Evolutionary conservation across 202 grass and related monocot genomes (phyloP).

Genomic region (Carex arenaria): DNA sequence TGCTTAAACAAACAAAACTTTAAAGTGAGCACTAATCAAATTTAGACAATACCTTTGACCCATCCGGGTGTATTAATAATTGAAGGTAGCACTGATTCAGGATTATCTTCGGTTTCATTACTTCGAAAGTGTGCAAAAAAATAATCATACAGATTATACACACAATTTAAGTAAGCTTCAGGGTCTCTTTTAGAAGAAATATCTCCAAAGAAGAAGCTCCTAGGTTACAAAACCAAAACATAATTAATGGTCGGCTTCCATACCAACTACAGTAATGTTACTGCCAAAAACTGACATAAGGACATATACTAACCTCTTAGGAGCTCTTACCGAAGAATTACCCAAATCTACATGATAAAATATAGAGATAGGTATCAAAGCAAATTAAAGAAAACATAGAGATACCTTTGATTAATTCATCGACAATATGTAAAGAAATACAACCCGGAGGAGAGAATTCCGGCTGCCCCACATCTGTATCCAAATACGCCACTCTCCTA

Average conservation of each 20-base stretch:
- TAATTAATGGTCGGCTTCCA: background rate
- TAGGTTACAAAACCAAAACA: conserved; percentile 30
- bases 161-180: conserved; percentile 58
- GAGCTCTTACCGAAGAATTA: conserved; percentile 38
- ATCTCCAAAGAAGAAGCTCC: conserved; percentile 80
- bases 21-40: background rate
- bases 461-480: conserved; percentile 82
- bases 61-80: conserved; percentile 91
- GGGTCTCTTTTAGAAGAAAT: conserved; percentile 88
- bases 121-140: conserved; percentile 40
- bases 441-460: conserved; percentile 78
- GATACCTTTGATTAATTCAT: conserved; percentile 46
- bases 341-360: conserved; percentile 53
- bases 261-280: background rate
- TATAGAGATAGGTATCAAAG: background rate
- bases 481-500: conserved; percentile 58
- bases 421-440: conserved; percentile 57
- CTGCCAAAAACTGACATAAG: background rate
- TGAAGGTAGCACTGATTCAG: conserved; percentile 35
- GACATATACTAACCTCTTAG: conserved; percentile 45
- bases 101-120: conserved; percentile 29
- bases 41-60: conserved; percentile 68
- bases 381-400: background rate
- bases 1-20: background rate
- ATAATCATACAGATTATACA: conserved; percentile 64